These are phyloP conservation scores for Podaxis sp. DNA, from an alignment of 768 basidiomycete species.

Conservation along the genomic window DNA sequence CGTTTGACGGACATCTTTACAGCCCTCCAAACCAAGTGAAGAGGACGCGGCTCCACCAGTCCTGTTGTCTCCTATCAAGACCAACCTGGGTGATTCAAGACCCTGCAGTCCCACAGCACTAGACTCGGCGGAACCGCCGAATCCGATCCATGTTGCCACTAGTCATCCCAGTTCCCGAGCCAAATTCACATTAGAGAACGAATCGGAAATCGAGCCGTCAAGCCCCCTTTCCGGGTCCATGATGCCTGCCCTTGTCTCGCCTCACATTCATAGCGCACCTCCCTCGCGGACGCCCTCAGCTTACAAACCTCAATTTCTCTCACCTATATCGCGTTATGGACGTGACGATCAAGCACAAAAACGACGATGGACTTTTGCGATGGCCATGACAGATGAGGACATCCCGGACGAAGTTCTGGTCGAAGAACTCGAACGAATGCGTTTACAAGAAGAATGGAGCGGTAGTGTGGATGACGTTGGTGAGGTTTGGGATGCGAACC, in stretches of 20 bases:
- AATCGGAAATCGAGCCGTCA: slow-evolving; percentile 7
- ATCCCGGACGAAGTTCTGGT: slow-evolving; percentile 49
- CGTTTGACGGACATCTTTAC: background rate
- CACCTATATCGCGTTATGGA: slow-evolving; percentile 3
- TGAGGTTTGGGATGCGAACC: slow-evolving; percentile 17
- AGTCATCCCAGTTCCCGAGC: background rate
- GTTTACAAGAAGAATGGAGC: slow-evolving; percentile 15
- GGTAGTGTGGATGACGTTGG: slow-evolving; percentile 15
- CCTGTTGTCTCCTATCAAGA: background rate
- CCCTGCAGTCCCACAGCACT: background rate
- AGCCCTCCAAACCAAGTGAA: background rate
- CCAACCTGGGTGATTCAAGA: background rate
- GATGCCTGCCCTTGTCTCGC: background rate
- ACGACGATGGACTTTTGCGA: slow-evolving; percentile 36
- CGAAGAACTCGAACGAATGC: slow-evolving; percentile 41
- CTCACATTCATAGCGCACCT: slow-evolving; percentile 5
- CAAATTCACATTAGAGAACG: slow-evolving; percentile 9
- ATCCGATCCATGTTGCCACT: background rate
- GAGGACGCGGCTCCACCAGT: background rate
- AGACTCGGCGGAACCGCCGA: background rate
- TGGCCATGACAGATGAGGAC: slow-evolving; percentile 45
- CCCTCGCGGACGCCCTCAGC: slow-evolving; percentile 1
- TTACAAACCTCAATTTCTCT: slow-evolving; percentile 7
- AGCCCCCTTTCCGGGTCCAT: background rate
- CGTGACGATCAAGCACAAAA: background rate